Evolutionary conservation across 23 red algal species (phyloP), one percentile per base, ranked within the genome.

Genomic region (Gracilariopsis chorda): DNA sequence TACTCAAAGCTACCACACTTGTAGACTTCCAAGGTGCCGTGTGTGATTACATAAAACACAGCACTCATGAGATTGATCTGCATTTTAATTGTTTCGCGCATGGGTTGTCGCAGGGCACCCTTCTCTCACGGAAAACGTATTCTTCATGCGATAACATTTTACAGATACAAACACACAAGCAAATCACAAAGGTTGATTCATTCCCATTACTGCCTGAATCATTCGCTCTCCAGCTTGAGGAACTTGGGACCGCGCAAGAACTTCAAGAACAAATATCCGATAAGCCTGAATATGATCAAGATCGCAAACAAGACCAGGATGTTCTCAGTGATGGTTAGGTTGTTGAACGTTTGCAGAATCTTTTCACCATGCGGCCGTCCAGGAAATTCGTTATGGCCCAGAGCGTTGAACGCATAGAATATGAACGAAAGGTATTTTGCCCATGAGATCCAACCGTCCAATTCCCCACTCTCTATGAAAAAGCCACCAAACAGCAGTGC

Each of bases 401-500:
- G 41, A 14, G 97, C 89, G 10, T 80, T 86, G 88, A 88, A 94
- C 39, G 86, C 90, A 57, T 99, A 99, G 64, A 91, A 88, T 13
- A 99, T 78, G 43, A 99, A 99, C 19, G 93, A 96, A 9, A 99
- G 43, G 14, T 80, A 99, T 32, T 89, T 88, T 12, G 95, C 71
- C 97, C 97, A 99, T 4, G 49, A 56, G 28, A 99, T 63, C 80
- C 87, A 99, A 20, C 51, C 92, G 1, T 71, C 82, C 56, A 99
- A 69, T 21, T 87, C 57, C 10, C 87, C 73, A 29, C 62, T 76
- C 2, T 41, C 65, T 83, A 96, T 95, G 75, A 99, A 95, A 62
- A 99, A 99, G 2, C 97, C 97, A 29, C 90, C 97, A 28, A 99
- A 99, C 44, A 99, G 58, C 62, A 99, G 69, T 27, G 86, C 88